Evolutionary conservation across 495 filamentous ascomycete genomes (phyloP), one percentile per base, ranked within the genome.

Genomic region (Xylaria longipes): DNA sequence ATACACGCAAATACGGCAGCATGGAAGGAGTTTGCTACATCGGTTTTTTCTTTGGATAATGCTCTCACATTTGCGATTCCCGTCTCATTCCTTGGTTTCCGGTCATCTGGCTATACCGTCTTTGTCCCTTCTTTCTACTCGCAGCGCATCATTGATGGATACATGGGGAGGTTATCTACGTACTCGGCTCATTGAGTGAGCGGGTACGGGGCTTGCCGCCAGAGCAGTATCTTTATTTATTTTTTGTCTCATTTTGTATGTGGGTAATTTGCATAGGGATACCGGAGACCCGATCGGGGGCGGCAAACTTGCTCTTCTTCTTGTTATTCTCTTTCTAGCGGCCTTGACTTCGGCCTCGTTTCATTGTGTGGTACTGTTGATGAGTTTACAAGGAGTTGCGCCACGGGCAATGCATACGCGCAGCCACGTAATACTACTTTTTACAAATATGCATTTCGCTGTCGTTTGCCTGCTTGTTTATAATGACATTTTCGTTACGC

Each of bases 1-100:
- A 71, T 71, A 71, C 37, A 71, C 62, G 62, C 69, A 60, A 64
- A 58, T 50, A 71, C 37, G 69, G 69, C 62, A 71, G 69, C 69
- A 71, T 71, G 69, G 69, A 66, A 58, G 69, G 69, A 71, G 69
- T 71, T 71, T 54, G 25, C 57, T 56, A 65, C 57, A 70, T 27
- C 45, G 45, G 17, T 50, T 71, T 54, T 41, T 33, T 11, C n/a
- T 46, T 39, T n/a, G 54, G 54, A 20, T 58, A 58, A 63, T 43
- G 14, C 12, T 25, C 35, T 64, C 12, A 25, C n/a, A 17, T 45
- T 31, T 22, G 39, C 8, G 37, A 46, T 46, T 46, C 61, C 17
- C 61, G 17, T 17, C 37, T 46, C 61, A 43, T 54, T 69, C n/a
- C 20, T 43, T 46, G 33, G 39, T 31, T 69, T 37, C 35, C 27